phyloP scores from a whole-genome alignment of 371 early-diverging fungal genomes.

The Rhizopus sp. region DNA sequence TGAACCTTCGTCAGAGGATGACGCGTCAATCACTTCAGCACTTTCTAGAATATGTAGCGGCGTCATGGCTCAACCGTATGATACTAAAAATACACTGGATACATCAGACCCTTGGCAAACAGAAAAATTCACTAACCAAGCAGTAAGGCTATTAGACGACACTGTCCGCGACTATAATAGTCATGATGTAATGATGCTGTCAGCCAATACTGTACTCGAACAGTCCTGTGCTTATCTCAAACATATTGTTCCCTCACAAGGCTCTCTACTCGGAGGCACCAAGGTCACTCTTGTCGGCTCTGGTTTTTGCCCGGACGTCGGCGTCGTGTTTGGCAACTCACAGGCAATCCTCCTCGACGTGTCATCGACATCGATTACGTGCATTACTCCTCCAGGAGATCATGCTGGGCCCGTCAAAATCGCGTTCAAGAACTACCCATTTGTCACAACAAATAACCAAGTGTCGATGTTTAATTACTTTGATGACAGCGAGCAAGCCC shows the following conservation, averaged over 20 bases:
- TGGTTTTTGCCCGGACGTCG: slow-evolving; percentile 61
- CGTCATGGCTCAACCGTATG: slow-evolving; percentile 4
- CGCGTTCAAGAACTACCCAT: slow-evolving; percentile 57
- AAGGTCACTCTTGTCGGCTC: slow-evolving; percentile 72
- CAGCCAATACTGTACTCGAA: not conserved
- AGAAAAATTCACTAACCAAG: not conserved
- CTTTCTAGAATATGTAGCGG: slow-evolving; percentile 20
- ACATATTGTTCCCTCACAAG: slow-evolving; percentile 52
- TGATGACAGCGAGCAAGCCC: slow-evolving; percentile 64
- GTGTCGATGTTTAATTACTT: slow-evolving; percentile 48
- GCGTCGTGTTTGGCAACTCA: slow-evolving; percentile 41
- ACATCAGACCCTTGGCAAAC: slow-evolving; percentile 3
- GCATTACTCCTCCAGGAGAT: slow-evolving; percentile 74
- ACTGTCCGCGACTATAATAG: not conserved
- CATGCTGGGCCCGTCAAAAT: slow-evolving; percentile 70
- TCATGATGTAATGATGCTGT: not conserved
- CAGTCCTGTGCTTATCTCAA: not conserved
- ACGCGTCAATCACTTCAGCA: slow-evolving; percentile 18
- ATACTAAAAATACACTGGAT: not conserved
- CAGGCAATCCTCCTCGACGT: not conserved
- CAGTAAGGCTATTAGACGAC: not conserved
- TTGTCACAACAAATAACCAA: slow-evolving; percentile 24
- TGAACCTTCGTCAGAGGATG: not conserved
- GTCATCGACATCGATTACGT: slow-evolving; percentile 53
- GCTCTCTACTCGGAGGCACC: slow-evolving; percentile 74